Evolutionary conservation across 2,329 filamentous ascomycete genomes (phyloP).

Genomic region (Pseudocercospora fuligena): DNA sequence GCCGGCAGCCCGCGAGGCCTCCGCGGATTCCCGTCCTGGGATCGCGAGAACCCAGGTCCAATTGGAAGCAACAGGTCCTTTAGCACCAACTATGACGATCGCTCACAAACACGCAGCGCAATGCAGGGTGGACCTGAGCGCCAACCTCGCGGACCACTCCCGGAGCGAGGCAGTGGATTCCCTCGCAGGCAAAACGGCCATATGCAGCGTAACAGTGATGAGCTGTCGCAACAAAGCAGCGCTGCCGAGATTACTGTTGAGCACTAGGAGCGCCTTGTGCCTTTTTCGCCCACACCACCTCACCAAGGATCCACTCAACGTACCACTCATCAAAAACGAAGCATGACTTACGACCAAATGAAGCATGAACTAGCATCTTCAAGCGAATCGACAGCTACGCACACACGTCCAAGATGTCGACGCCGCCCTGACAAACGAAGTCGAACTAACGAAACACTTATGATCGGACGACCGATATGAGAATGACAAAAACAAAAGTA

Average conservation of each 20-base stretch:
- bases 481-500: slow-evolving; percentile 27
- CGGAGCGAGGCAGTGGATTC: slow-evolving; percentile 64
- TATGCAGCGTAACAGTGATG: slow-evolving; percentile 65
- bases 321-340: slow-evolving; percentile 8
- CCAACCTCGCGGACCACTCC: slow-evolving; percentile 65
- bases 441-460: slow-evolving; percentile 25
- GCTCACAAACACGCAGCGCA: slow-evolving; percentile 54
- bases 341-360: slow-evolving; percentile 24
- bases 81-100: slow-evolving; percentile 62
- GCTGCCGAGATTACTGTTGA: slow-evolving; percentile 68
- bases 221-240: slow-evolving; percentile 62
- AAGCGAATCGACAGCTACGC: slow-evolving; percentile 22
- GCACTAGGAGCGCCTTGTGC: slow-evolving; percentile 46
- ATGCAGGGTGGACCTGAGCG: slow-evolving; percentile 56
- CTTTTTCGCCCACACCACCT: not conserved
- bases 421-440: slow-evolving; percentile 20
- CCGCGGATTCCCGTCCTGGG: slow-evolving; percentile 66
- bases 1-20: slow-evolving; percentile 63
- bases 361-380: slow-evolving; percentile 30
- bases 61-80: slow-evolving; percentile 69
- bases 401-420: slow-evolving; percentile 13
- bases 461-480: slow-evolving; percentile 30
- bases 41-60: slow-evolving; percentile 61
- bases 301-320: slow-evolving; percentile 10
- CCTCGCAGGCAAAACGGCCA: slow-evolving; percentile 65